Base-by-base conservation (phyloP, 805 yeast genomes). In the Lipomyces sp. region DNA sequence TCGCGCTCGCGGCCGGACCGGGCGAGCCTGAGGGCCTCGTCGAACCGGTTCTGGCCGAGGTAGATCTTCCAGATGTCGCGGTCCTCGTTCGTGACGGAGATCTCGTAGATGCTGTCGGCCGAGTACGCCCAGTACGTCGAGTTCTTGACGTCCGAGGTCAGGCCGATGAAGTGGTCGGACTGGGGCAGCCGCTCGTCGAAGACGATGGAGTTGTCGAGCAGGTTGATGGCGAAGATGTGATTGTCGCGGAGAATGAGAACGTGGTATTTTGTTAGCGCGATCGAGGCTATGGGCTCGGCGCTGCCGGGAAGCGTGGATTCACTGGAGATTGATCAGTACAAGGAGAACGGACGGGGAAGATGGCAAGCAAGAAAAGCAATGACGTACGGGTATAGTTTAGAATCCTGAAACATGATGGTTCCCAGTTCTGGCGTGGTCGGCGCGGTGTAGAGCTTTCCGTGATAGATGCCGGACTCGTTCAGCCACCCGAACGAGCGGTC, bases 91-190 rank as follows among this genome's bases (percentile, higher is more conserved):
- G 75, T 75, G 11, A 86, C 71, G 8, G 83, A 74, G 5, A 93
- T 68, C 64, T 93, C 98, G 63, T 76, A 85, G 8, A 93, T 79
- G 43, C 73, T 74, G 4, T 68, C 63, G 11, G 70, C 66, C 0
- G 93, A 79, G 60, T 72, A 86, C 2, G 85, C 67, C 98, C 98
- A 93, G 60, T 72, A 85, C 0, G 98, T 86, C 1, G 72, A 63
- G 39, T 68, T 67, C 3, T 66, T 52, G 45, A 68, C 66, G 60
- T 85, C 95, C 1, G 74, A 71, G 2, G 75, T 61, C 4, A 80
- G 63, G 0, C 83, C 83, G 5, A 73, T 49, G 40, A 76, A 63
- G 24, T 64, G 60, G 40, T 74, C 78, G 39, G 63, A 63, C 4
- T 64, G 65, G 22, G 61, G 59, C 3, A 79, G 64, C 1, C 70